Conservation (phyloP, 768 basidiomycete species). For the Gelatoporia subvermispora region DNA sequence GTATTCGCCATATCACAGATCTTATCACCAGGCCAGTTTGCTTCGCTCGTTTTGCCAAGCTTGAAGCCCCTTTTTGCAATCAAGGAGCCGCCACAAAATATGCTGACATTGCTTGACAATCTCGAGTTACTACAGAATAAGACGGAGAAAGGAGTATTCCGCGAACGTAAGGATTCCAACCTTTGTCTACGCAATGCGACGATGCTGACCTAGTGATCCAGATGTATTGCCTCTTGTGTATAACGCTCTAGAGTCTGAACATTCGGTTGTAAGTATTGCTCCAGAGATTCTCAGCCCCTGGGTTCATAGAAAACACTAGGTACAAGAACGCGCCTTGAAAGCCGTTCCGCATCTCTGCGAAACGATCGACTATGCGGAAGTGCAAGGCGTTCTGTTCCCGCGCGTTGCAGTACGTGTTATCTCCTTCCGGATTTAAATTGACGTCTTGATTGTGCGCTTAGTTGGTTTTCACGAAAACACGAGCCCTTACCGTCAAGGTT, state of each 20-base stretch:
- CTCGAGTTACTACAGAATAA: constrained; percentile 83
- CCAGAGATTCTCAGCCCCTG: background rate
- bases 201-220: constrained; percentile 25
- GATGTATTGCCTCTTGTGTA: constrained; percentile 97
- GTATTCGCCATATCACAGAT: constrained; percentile 84
- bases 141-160: constrained; percentile 79
- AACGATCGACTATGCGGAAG: constrained; percentile 91
- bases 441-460: constrained; percentile 34
- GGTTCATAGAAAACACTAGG: constrained; percentile 34
- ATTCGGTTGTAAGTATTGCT: constrained; percentile 54
- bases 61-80: constrained; percentile 86
- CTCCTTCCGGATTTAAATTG: background rate
- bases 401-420: constrained; percentile 74
- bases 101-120: constrained; percentile 91
- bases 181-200: background rate
- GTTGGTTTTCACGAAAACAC: constrained; percentile 92
- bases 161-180: constrained; percentile 64
- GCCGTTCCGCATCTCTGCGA: constrained; percentile 86
- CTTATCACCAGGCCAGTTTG: constrained; percentile 78
- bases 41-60: constrained; percentile 73
- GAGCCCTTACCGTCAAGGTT: constrained; percentile 87
- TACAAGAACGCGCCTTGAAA: constrained; percentile 87
- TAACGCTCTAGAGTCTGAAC: constrained; percentile 94
- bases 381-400: constrained; percentile 85
- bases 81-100: constrained; percentile 96